Evolutionary conservation across 73 alveolate species (phyloP), one percentile per base, ranked within the genome.

Genomic region (Tetrahymena elliotti): DNA sequence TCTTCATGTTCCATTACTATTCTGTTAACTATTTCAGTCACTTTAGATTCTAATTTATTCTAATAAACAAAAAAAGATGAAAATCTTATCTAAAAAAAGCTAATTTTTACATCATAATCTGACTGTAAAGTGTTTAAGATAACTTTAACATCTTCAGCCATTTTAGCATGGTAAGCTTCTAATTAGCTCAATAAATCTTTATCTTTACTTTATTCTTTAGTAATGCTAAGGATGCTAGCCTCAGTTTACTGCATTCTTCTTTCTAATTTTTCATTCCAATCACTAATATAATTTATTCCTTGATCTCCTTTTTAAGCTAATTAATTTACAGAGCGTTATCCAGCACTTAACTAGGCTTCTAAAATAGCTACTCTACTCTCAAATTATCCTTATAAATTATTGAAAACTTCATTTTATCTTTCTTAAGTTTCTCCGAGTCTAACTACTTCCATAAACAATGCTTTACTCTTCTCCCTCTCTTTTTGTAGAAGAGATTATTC

Each of bases 1-100:
- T 82, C 52, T 18, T 94, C 96, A 84, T 94, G 96, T 16, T 94
- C 96, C 96, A 94, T 94, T 15, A 94, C 96, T n/a, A 94, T 94
- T 84, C 96, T 94, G 84, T 94, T 94, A 1, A 94, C 94, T 5
- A 94, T 93, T 83, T 94, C 96, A 4, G 96, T 94, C 93, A 94
- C 92, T 83, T 93, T 83, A 35, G 96, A 53, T 35, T 94, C 96
- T 83, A 94, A 83, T 94, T 93, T 94, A 24, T 39, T 40, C 54
- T 84, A n/a, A 35, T 47, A 18, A 0, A 18, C 20, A 18, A 47
- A 0, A 68, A 27, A 68, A 31, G 34, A 18, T n/a, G n/a, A 53
- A 53, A 15, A 53, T 15, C 7, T 10, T n/a, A 4, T 53, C 10
- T 53, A 15, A 11, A 2, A 15, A 53, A 15, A 27, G 38, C 22